phyloP scores from a whole-genome alignment of 2,329 filamentous ascomycete species.

The Fusarium chlamydosporum region DNA sequence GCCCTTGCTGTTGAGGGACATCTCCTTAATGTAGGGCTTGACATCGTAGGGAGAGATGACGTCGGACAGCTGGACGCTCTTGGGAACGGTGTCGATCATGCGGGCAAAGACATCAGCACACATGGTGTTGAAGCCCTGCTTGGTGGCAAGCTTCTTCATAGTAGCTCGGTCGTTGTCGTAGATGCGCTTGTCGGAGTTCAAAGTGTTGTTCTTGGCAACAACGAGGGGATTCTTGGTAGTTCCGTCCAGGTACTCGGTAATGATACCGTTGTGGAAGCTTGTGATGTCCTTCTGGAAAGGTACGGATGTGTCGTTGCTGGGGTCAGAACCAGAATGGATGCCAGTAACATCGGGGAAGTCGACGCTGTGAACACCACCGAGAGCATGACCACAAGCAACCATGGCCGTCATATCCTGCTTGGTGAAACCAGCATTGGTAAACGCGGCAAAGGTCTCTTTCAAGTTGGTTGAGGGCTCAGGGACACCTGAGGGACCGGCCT shows the following conservation, averaged over 20 bases:
- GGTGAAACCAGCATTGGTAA: constrained; percentile 53
- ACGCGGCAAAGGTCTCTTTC: constrained; percentile 46
- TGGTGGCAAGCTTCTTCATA: constrained; percentile 54
- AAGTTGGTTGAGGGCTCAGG: constrained; percentile 53
- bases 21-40: constrained; percentile 52
- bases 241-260: constrained; percentile 60
- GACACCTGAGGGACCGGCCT: constrained; percentile 51
- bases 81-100: constrained; percentile 57
- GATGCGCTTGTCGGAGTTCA: constrained; percentile 60
- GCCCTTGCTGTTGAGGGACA: constrained; percentile 50
- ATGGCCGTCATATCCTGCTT: constrained; percentile 56
- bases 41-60: constrained; percentile 51
- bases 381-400: constrained; percentile 56
- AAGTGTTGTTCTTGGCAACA: constrained; percentile 56
- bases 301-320: constrained; percentile 51
- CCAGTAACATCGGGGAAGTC: constrained; percentile 59
- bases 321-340: not conserved
- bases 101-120: constrained; percentile 52
- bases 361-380: constrained; percentile 61
- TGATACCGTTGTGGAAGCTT: constrained; percentile 61
- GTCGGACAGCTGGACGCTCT: constrained; percentile 50
- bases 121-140: constrained; percentile 55
- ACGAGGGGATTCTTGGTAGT: constrained; percentile 61
- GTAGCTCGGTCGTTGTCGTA: constrained; percentile 63
- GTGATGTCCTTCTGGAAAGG: constrained; percentile 56